A percentile compares a stretch with the other conserved stretches of the same genome.
Conservation (phyloP, 441 rosid species). For the Aquilaria agallochum region DNA sequence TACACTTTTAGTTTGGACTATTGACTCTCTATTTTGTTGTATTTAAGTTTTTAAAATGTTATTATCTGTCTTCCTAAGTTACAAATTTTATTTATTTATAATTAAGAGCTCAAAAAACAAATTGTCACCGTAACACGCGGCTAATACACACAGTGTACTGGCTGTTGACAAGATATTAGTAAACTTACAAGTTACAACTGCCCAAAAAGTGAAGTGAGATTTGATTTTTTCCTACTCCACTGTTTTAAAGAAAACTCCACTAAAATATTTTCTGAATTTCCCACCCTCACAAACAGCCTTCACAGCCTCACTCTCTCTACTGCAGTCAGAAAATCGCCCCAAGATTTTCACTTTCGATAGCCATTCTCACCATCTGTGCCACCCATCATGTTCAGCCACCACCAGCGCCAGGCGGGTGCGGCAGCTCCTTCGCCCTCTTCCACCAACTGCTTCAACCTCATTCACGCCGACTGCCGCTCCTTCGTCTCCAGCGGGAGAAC, state of each 20-base stretch:
- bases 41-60: too few species aligned
- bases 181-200: too few species aligned
- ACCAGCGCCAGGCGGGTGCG: conserved; percentile 29
- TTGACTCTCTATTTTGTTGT: too few species aligned
- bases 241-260: background rate
- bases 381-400: conserved; percentile 16
- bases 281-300: background rate
- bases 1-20: too few species aligned
- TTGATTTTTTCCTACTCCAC: background rate
- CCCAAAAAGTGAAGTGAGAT: too few species aligned
- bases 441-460: conserved; percentile 58
- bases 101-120: too few species aligned
- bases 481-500: conserved; percentile 59
- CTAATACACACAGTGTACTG: too few species aligned
- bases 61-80: too few species aligned
- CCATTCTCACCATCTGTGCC: conserved; percentile 23
- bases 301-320: background rate
- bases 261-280: background rate
- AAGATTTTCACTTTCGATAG: conserved; percentile 11
- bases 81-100: too few species aligned
- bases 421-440: conserved; percentile 45
- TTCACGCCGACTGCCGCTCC: conserved; percentile 65
- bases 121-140: too few species aligned
- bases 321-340: conserved; percentile 5
- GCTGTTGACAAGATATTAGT: too few species aligned